phyloP scores from a whole-genome alignment of 2,329 filamentous ascomycete species.

The Cordyceps militaris region DNA sequence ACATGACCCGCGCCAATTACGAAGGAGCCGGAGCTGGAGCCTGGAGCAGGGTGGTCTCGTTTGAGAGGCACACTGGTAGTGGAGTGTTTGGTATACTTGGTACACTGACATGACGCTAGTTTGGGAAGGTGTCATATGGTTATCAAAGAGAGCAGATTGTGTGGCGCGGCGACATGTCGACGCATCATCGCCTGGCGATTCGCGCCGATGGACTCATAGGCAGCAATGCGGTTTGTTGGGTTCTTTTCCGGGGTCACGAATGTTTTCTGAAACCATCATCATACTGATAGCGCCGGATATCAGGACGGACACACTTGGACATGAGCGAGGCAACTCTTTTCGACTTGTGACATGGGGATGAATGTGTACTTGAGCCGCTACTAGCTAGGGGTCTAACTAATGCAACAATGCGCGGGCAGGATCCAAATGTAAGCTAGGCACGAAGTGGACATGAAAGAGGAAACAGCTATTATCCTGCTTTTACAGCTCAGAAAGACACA shows the following conservation, averaged over 20 bases:
- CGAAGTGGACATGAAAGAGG: constrained; percentile 1
- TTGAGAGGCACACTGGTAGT: neutral
- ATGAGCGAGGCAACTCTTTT: neutral
- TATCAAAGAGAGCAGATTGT: neutral
- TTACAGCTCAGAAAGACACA: neutral
- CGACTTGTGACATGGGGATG: neutral
- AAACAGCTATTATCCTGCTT: neutral
- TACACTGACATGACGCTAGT: neutral
- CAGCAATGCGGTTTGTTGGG: neutral
- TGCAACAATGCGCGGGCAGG: neutral
- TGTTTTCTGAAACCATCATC: neutral
- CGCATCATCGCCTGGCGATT: neutral
- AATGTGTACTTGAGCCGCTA: neutral
- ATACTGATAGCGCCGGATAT: neutral
- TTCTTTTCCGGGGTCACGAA: neutral
- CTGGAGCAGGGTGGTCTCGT: neutral
- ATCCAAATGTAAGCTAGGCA: neutral
- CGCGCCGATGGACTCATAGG: neutral
- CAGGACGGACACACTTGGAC: neutral
- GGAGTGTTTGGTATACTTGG: neutral
- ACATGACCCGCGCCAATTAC: constrained; percentile 6
- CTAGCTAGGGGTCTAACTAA: neutral
- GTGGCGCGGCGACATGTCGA: neutral
- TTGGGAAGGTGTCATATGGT: neutral
- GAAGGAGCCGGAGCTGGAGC: neutral